Conservation (phyloP, 352 stramenopile species). For the Aphanomyces stellatus region DNA sequence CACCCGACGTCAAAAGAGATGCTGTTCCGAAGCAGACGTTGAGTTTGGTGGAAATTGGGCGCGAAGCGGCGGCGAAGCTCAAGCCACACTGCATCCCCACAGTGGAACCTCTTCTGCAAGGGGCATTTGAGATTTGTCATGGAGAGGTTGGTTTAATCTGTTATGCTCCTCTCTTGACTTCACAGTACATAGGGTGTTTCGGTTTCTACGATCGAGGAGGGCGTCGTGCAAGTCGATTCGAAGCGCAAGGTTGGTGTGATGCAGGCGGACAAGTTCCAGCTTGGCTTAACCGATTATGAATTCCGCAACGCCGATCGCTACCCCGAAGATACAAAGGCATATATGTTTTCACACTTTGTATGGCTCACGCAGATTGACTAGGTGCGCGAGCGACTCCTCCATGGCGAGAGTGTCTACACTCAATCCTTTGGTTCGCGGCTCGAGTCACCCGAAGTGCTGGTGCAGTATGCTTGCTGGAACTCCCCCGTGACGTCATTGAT, state of each 20-base stretch:
- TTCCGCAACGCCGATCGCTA: background rate
- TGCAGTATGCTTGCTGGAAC: constrained; percentile 69
- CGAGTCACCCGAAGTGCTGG: constrained; percentile 7
- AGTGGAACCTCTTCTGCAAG: constrained; percentile 34
- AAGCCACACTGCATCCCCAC: constrained; percentile 58
- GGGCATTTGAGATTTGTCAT: constrained; percentile 61
- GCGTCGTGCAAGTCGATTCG: background rate
- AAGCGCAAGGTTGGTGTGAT: background rate
- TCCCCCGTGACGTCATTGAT: constrained; percentile 36
- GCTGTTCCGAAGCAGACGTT: background rate
- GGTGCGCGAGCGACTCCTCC: constrained; percentile 34
- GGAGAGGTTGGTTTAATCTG: background rate
- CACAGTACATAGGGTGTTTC: background rate
- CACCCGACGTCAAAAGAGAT: background rate
- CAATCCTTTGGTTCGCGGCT: constrained; percentile 31
- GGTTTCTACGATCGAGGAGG: background rate
- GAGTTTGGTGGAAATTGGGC: constrained; percentile 35
- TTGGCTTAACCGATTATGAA: background rate
- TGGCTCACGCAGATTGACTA: constrained; percentile 24
- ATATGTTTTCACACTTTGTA: background rate
- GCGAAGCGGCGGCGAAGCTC: constrained; percentile 44
- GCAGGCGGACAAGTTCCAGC: background rate
- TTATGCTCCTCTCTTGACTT: background rate
- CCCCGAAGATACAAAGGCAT: constrained; percentile 15
- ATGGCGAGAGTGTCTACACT: constrained; percentile 51